These are phyloP conservation scores for Tricholoma saponaceum DNA, from an alignment of 768 basidiomycete species.

Conservation along the genomic window DNA sequence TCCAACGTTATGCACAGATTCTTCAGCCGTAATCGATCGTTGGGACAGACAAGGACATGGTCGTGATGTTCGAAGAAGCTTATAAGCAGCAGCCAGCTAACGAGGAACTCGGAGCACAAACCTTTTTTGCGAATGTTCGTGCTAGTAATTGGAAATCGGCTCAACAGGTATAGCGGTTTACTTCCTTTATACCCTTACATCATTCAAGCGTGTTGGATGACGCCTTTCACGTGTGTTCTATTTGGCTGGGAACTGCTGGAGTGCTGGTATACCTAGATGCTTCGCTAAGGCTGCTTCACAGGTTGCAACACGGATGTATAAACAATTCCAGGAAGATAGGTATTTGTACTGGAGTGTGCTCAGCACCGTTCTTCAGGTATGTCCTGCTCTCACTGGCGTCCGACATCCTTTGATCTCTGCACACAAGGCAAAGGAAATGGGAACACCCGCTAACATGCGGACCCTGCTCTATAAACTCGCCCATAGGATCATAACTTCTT, in stretches of 20 bases:
- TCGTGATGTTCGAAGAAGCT: constrained; percentile 83
- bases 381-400: neutral
- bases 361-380: constrained; percentile 74
- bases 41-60: constrained; percentile 64
- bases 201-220: neutral
- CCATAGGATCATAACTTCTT: constrained; percentile 64
- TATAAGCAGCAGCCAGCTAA: constrained; percentile 77
- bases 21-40: constrained; percentile 3
- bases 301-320: constrained; percentile 80
- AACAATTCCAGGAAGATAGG: constrained; percentile 77
- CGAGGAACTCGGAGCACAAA: constrained; percentile 80
- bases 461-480: constrained; percentile 73
- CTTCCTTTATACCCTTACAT: neutral
- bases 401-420: neutral
- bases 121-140: constrained; percentile 81
- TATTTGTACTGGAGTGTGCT: constrained; percentile 84
- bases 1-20: neutral
- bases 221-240: neutral
- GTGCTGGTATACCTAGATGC: neutral
- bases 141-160: constrained; percentile 82
- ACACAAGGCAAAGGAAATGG: constrained; percentile 63
- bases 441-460: constrained; percentile 60
- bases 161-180: constrained; percentile 55
- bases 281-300: constrained; percentile 21
- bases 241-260: neutral